These are phyloP conservation scores for Fusarium keratoplasticum DNA, from an alignment of 2,329 filamentous ascomycete species.

Conservation along the genomic window DNA sequence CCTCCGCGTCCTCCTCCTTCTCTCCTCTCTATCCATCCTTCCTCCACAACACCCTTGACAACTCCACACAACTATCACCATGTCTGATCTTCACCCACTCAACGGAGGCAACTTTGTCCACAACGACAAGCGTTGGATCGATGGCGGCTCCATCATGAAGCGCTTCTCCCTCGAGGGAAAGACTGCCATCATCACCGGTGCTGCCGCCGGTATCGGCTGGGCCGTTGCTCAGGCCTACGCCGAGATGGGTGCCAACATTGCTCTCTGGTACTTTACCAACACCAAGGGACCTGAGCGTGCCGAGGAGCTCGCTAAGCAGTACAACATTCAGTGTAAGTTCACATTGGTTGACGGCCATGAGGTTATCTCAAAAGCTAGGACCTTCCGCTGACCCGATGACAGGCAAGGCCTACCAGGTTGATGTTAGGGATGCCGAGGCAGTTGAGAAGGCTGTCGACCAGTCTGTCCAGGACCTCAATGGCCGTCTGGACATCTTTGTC, in stretches of 20 bases:
- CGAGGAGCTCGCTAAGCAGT: conserved; percentile 69
- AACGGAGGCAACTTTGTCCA: conserved; percentile 43
- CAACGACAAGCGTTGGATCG: conserved; percentile 34
- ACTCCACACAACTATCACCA: conserved; percentile 8
- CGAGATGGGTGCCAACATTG: conserved; percentile 75
- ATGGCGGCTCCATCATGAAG: conserved; percentile 42
- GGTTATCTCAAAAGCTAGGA: background rate
- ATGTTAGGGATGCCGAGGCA: conserved; percentile 64
- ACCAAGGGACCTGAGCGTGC: conserved; percentile 69
- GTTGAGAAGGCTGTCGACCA: conserved; percentile 61
- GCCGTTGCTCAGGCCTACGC: conserved; percentile 71
- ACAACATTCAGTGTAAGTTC: conserved; percentile 70
- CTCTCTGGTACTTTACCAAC: conserved; percentile 76
- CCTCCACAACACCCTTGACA: background rate
- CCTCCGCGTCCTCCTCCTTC: background rate
- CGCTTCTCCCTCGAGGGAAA: conserved; percentile 73
- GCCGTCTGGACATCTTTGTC: conserved; percentile 79
- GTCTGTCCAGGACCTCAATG: conserved; percentile 73
- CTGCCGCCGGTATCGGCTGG: conserved; percentile 72
- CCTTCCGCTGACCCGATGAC: conserved; percentile 39
- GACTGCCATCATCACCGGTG: conserved; percentile 75
- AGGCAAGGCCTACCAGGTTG: conserved; percentile 71
- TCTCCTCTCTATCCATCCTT: background rate
- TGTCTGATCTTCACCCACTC: conserved; percentile 40
- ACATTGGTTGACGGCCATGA: too few relatives aligned